Evolutionary conservation across 192 early-diverging fungal genomes (phyloP), one percentile per base, ranked within the genome.

Genomic region (Umbelopsis vinacea): DNA sequence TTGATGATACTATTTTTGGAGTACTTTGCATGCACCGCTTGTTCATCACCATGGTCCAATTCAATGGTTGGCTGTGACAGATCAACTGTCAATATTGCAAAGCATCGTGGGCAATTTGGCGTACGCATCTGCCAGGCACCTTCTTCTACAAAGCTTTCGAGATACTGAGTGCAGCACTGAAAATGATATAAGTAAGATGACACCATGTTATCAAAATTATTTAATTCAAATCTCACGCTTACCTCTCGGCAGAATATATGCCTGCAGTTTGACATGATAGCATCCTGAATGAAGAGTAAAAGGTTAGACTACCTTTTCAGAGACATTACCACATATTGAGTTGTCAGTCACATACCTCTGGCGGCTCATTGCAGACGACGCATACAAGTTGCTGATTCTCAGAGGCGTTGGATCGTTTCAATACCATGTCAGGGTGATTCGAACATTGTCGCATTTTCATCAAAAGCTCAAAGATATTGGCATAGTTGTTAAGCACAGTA

Each of bases 171-270:
- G 46, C 73, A 74, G 50, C 79, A 81, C 72, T 76, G 15, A 50
- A 53, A 37, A 57, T 17, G 35, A 8, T 46, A 0, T 26, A 7
- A 37, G 33, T 33, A 57, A 29, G 29, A 29, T 29, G 29, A 29
- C 1, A 3, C 29, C 29, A 29, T 29, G 29, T 29, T 29, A 29
- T 29, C n/a, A n/a, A n/a, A n/a, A n/a, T n/a, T n/a, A n/a, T n/a
- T n/a, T n/a, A n/a, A n/a, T n/a, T n/a, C n/a, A n/a, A n/a, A n/a
- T n/a, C n/a, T n/a, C n/a, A n/a, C n/a, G 38, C 87, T 89, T 76
- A 95, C 95, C 68, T 91, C 89, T 23, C 96, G 88, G 76, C 96
- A 98, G 76, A 98, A 98, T 23, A 93, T 84, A 67, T 98, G 96
- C 67, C 92, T 91, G 85, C 96, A 98, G 63, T 86, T 87, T 45